A percentile compares a stretch with the other conserved stretches of the same genome.
Evolutionary conservation across 371 early-diverging fungal species (phyloP).

Genomic region (Mortierella sp.): DNA sequence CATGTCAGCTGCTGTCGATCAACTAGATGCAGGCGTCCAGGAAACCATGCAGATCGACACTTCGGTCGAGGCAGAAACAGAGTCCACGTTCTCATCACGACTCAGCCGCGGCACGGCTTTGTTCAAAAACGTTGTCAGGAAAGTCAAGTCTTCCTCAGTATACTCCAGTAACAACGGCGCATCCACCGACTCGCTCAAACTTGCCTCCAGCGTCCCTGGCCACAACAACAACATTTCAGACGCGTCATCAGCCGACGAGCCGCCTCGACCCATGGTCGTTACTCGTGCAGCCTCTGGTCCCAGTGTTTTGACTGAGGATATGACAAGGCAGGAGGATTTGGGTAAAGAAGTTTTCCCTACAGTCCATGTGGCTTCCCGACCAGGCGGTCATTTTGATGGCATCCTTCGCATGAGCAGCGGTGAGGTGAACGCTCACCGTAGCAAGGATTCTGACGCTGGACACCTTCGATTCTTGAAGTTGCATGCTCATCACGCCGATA

Average conservation of each 20-base stretch:
- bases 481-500: slow-evolving; percentile 32
- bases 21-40: background rate
- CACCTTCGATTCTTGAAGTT: slow-evolving; percentile 32
- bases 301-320: slow-evolving; percentile 2
- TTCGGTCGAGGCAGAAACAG: slow-evolving; percentile 8
- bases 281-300: slow-evolving; percentile 18
- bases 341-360: slow-evolving; percentile 35
- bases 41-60: background rate
- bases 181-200: slow-evolving; percentile 16
- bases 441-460: background rate
- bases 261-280: background rate
- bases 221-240: slow-evolving; percentile 8
- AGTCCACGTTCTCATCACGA: slow-evolving; percentile 23
- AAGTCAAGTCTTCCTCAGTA: slow-evolving; percentile 12
- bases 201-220: background rate
- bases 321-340: slow-evolving; percentile 20
- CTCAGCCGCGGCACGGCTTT: slow-evolving; percentile 35
- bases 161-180: slow-evolving; percentile 14
- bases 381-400: slow-evolving; percentile 49
- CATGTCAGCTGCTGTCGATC: background rate
- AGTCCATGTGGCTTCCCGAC: slow-evolving; percentile 23
- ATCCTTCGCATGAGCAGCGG: slow-evolving; percentile 25
- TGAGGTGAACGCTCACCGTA: slow-evolving; percentile 11
- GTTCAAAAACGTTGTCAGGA: slow-evolving; percentile 31
- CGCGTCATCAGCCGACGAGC: background rate